Conservation (phyloP, 2,329 filamentous ascomycete genomes). For the Cladophialophora immunda region DNA sequence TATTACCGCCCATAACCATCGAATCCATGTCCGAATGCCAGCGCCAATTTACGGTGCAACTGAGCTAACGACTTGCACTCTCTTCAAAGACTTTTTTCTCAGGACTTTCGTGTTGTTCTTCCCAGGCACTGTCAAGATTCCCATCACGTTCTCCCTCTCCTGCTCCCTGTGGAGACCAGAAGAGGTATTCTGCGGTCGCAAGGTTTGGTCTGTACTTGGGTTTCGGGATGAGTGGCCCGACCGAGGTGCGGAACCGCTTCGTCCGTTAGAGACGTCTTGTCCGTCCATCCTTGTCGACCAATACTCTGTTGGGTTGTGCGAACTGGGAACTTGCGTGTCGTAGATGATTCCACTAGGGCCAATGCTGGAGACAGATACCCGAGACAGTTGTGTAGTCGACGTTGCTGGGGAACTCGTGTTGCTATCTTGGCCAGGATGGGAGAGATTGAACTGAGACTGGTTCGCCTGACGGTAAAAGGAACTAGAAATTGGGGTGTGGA, state of each 20-base stretch:
- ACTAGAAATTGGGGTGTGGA: slow-evolving; percentile 6
- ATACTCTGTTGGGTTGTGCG: slow-evolving; percentile 13
- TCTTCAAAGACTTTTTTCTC: slow-evolving; percentile 33
- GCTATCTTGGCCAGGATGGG: slow-evolving; percentile 18
- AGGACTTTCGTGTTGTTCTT: slow-evolving; percentile 32
- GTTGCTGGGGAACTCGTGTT: background rate
- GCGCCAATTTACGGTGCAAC: background rate
- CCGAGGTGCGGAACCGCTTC: background rate
- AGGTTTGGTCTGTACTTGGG: slow-evolving; percentile 11
- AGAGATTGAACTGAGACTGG: slow-evolving; percentile 23
- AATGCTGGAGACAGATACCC: slow-evolving; percentile 26
- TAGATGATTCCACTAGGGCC: slow-evolving; percentile 31
- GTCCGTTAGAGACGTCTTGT: slow-evolving; percentile 12
- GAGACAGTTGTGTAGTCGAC: slow-evolving; percentile 3
- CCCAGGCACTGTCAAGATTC: slow-evolving; percentile 34
- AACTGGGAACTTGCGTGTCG: slow-evolving; percentile 28
- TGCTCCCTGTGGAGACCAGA: slow-evolving; percentile 7
- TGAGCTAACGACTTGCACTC: slow-evolving; percentile 12
- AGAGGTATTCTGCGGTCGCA: background rate
- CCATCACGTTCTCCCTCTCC: slow-evolving; percentile 25
- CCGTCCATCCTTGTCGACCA: slow-evolving; percentile 26
- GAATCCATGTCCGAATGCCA: background rate
- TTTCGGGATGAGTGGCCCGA: background rate
- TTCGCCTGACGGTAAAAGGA: slow-evolving; percentile 29
- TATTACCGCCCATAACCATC: slow-evolving; percentile 11